Conservation (phyloP, 2,329 filamentous ascomycete genomes). For the Lasiodiplodia sp. region DNA sequence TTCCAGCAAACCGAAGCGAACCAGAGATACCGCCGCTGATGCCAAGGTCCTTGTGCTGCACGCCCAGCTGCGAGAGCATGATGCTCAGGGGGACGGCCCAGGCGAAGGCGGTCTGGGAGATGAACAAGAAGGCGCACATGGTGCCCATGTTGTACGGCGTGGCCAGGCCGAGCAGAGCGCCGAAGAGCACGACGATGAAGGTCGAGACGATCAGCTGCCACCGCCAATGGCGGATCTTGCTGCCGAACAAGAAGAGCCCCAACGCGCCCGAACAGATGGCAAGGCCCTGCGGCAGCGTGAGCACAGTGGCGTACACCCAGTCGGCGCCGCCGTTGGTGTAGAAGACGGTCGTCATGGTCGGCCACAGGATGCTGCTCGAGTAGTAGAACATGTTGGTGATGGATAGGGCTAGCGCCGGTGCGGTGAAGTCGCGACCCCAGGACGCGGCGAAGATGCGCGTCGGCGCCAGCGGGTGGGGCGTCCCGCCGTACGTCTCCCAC, state of each 20-base stretch:
- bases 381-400: constrained; percentile 63
- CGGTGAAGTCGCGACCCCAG: constrained; percentile 57
- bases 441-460: constrained; percentile 55
- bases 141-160: constrained; percentile 54
- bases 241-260: constrained; percentile 51
- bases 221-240: constrained; percentile 54
- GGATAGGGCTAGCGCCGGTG: constrained; percentile 53
- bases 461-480: constrained; percentile 50
- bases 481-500: constrained; percentile 42
- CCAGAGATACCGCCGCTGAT: constrained; percentile 48
- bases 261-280: constrained; percentile 54
- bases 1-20: constrained; percentile 39
- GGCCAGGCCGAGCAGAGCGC: constrained; percentile 52
- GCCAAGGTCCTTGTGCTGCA: constrained; percentile 57
- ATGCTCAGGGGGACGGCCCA: constrained; percentile 59
- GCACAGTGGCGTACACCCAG: constrained; percentile 41
- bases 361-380: constrained; percentile 55
- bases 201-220: constrained; percentile 55
- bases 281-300: constrained; percentile 56
- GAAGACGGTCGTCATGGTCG: constrained; percentile 57
- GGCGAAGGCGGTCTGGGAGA: constrained; percentile 55
- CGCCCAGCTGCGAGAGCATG: constrained; percentile 59
- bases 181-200: constrained; percentile 58
- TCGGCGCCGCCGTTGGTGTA: constrained; percentile 48
- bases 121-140: constrained; percentile 58